Conservation (phyloP, 2,329 filamentous ascomycete species). For the Colletotrichum kahawae region DNA sequence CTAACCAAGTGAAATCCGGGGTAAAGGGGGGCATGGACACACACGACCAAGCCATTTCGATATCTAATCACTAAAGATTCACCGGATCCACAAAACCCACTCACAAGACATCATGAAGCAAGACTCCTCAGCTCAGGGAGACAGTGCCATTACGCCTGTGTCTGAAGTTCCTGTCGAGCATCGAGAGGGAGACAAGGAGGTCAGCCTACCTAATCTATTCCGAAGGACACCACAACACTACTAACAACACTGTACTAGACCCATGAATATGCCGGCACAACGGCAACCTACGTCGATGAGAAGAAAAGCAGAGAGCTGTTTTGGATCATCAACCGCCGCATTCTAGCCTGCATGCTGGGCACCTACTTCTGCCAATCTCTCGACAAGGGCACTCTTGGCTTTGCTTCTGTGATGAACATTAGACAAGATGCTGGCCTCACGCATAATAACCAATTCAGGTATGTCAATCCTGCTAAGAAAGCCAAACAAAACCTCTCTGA, state of each 20-base stretch:
- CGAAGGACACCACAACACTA: too few species aligned
- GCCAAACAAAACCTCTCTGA: conserved; percentile 37
- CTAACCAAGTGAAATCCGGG: not conserved
- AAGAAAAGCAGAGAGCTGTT: conserved; percentile 54
- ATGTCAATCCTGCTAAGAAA: too few species aligned
- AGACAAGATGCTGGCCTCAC: conserved; percentile 50
- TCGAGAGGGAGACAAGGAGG: not conserved
- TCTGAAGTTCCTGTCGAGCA: not conserved
- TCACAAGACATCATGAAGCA: not conserved
- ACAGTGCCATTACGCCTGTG: not conserved
- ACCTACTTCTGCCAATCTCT: conserved; percentile 50
- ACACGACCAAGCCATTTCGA: not conserved
- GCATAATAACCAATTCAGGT: conserved; percentile 24
- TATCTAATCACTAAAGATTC: not conserved
- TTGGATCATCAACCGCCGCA: conserved; percentile 52
- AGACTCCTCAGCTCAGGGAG: not conserved
- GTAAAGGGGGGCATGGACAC: not conserved
- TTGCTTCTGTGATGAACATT: conserved; percentile 60
- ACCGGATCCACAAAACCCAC: not conserved
- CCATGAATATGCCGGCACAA: not conserved
- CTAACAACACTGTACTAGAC: not conserved
- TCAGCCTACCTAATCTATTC: not conserved
- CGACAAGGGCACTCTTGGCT: conserved; percentile 36
- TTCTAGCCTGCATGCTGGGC: conserved; percentile 55
- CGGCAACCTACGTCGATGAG: conserved; percentile 48